A percentile compares a stretch with the other conserved stretches of the same genome.
These are phyloP conservation scores for Herpetomonas samuelpessoai DNA, from an alignment of 208 protist genomes.

Conservation along the genomic window DNA sequence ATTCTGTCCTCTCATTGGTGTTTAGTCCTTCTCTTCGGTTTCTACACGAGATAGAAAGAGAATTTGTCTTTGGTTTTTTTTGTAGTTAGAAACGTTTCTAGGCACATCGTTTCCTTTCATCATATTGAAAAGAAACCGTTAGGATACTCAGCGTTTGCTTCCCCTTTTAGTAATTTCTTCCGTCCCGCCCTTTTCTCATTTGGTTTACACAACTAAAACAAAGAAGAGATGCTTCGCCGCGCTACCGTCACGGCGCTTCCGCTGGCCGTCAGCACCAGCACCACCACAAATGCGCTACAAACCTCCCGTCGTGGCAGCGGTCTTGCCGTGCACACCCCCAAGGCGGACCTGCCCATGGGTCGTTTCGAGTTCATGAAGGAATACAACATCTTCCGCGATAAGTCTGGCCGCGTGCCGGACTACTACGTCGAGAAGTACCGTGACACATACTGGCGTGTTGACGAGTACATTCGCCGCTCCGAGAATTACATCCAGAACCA, in stretches of 20 bases:
- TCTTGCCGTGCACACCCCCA: constrained; percentile 75
- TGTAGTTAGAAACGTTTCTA: too few relatives aligned
- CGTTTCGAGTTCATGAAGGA: constrained; percentile 82
- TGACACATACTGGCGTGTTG: constrained; percentile 85
- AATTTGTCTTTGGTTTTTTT: too few relatives aligned
- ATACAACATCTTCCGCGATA: constrained; percentile 87
- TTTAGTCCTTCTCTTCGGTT: too few relatives aligned
- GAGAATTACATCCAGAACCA: constrained; percentile 76
- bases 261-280: not conserved
- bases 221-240: constrained; percentile 30
- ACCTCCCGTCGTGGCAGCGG: constrained; percentile 26
- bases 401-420: constrained; percentile 76
- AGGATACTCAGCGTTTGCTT: constrained; percentile 15
- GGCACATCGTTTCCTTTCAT: too few relatives aligned
- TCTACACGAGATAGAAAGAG: too few relatives aligned
- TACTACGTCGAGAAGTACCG: constrained; percentile 82
- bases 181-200: constrained; percentile 11
- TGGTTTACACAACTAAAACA: constrained; percentile 9
- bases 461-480: constrained; percentile 84
- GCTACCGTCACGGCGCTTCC: constrained; percentile 2
- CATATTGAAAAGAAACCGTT: too few relatives aligned
- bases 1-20: too few relatives aligned
- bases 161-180: constrained; percentile 9
- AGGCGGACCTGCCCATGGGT: constrained; percentile 69
- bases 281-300: constrained; percentile 8